Percentiles rank a stretch among this genome's conserved stretches.
Conservation (phyloP, 148 eudicot genomes). For the Diospyros kaki region DNA sequence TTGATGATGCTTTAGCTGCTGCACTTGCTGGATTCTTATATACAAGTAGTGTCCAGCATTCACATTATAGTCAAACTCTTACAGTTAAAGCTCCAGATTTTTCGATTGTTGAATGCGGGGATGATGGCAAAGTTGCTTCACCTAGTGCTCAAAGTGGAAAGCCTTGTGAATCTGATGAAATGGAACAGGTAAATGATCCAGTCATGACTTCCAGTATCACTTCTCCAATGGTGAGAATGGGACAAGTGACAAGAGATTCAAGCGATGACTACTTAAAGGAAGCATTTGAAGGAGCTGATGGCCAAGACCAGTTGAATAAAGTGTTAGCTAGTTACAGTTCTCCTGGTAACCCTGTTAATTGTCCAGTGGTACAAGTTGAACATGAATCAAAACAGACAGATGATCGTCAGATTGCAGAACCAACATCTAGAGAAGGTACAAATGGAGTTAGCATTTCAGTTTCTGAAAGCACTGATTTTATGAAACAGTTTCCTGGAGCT, state of each 20-base stretch:
- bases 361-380: slow-evolving; percentile 18
- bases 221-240: slow-evolving; percentile 7
- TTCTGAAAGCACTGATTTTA: slow-evolving; percentile 17
- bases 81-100: slow-evolving; percentile 21
- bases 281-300: slow-evolving; percentile 25
- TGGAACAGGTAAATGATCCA: not conserved
- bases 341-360: slow-evolving; percentile 7
- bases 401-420: slow-evolving; percentile 16
- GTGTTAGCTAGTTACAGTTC: slow-evolving; percentile 11
- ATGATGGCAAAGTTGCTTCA: slow-evolving; percentile 12
- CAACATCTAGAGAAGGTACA: slow-evolving; percentile 19
- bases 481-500: slow-evolving; percentile 12
- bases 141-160: slow-evolving; percentile 14
- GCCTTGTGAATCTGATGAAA: slow-evolving; percentile 13
- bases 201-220: slow-evolving; percentile 11
- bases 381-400: slow-evolving; percentile 9
- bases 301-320: slow-evolving; percentile 13
- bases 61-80: slow-evolving; percentile 18
- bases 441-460: slow-evolving; percentile 8
- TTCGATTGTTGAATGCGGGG: slow-evolving; percentile 16
- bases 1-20: slow-evolving; percentile 84
- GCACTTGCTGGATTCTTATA: slow-evolving; percentile 74
- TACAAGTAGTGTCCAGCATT: slow-evolving; percentile 25
- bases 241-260: slow-evolving; percentile 5
- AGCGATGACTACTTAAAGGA: slow-evolving; percentile 9